phyloP scores from a whole-genome alignment of 1,139 yeast species.

The Pichia sp. region DNA sequence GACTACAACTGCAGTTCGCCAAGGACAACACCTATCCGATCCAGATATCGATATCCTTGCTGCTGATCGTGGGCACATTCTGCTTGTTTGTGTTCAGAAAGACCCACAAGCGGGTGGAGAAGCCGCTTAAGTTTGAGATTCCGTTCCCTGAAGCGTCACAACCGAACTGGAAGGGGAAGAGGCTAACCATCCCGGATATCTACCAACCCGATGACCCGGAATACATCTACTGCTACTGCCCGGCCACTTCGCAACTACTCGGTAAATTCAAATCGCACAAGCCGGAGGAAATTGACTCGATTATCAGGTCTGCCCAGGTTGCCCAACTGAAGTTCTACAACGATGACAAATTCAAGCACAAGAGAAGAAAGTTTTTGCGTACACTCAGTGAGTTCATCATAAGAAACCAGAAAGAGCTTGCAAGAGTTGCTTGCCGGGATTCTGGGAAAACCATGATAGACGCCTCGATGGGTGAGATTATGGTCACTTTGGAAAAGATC shows the following conservation, averaged over 20 bases:
- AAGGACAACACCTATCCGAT: constrained; percentile 19
- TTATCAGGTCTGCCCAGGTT: constrained; percentile 48
- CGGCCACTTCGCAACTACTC: constrained; percentile 88
- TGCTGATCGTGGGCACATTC: constrained; percentile 23
- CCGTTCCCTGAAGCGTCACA: constrained; percentile 78
- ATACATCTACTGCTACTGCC: constrained; percentile 80
- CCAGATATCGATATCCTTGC: constrained; percentile 28
- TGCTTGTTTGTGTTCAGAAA: constrained; percentile 25
- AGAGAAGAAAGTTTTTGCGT: constrained; percentile 64
- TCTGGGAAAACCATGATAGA: constrained; percentile 94
- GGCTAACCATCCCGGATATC: constrained; percentile 58
- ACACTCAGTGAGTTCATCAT: constrained; percentile 69
- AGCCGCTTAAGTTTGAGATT: constrained; percentile 46
- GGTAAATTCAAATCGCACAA: constrained; percentile 66
- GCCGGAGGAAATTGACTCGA: constrained; percentile 62
- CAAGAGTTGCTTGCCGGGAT: constrained; percentile 90
- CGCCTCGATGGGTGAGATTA: constrained; percentile 92
- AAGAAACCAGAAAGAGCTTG: constrained; percentile 80
- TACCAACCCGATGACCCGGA: constrained; percentile 55
- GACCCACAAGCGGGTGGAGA: constrained; percentile 30
- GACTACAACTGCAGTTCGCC: constrained; percentile 5
- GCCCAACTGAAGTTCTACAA: constrained; percentile 63
- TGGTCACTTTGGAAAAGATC: constrained; percentile 89
- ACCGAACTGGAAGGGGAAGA: constrained; percentile 89
- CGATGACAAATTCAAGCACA: constrained; percentile 32